These are phyloP conservation scores for Lentinula sp. DNA, from an alignment of 768 basidiomycete species.

Conservation along the genomic window DNA sequence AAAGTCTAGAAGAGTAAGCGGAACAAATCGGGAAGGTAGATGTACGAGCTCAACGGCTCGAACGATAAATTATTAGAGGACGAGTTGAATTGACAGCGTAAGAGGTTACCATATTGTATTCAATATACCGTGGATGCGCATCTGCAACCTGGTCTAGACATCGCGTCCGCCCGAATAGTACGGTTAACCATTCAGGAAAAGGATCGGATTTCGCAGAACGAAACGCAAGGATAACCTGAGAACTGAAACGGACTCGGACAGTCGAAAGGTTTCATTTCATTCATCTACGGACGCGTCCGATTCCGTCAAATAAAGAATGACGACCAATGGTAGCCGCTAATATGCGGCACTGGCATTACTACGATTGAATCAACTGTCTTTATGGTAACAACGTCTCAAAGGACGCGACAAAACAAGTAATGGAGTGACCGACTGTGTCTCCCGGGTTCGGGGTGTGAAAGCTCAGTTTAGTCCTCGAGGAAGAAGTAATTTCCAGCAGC, in stretches of 20 bases:
- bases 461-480: slow-evolving; percentile 62
- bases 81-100: too few relatives aligned
- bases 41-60: too few relatives aligned
- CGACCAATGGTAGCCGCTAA: background rate
- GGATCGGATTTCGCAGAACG: background rate
- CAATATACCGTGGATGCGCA: too few relatives aligned
- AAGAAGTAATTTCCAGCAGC: slow-evolving; percentile 88
- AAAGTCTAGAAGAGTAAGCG: background rate
- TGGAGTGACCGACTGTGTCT: too few relatives aligned
- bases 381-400: background rate
- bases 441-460: background rate
- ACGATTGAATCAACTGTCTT: background rate
- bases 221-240: background rate
- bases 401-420: background rate
- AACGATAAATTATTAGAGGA: too few relatives aligned
- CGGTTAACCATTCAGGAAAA: background rate
- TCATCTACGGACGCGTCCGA: background rate
- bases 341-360: background rate
- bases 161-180: background rate
- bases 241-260: background rate
- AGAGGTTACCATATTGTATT: too few relatives aligned
- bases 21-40: background rate
- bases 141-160: background rate
- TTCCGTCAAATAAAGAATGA: background rate
- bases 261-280: background rate